phyloP scores from a whole-genome alignment of 768 basidiomycete species.

The Epithele typhae region DNA sequence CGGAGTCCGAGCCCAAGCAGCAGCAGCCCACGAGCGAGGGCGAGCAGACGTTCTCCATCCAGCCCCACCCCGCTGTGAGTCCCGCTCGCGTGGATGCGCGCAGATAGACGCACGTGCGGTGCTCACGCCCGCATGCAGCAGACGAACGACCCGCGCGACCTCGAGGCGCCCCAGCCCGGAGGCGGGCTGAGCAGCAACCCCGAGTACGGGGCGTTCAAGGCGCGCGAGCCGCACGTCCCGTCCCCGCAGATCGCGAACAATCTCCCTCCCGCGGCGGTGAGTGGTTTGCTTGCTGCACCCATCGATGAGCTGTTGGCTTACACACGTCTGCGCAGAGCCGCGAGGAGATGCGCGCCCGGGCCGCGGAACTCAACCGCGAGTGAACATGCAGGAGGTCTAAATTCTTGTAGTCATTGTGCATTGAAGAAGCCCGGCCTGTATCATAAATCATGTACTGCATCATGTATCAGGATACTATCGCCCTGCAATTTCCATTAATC shows the following conservation, averaged over 20 bases:
- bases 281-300: too few relatives aligned
- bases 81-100: neutral
- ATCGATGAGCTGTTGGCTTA: too few relatives aligned
- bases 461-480: too few relatives aligned
- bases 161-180: constrained; percentile 27
- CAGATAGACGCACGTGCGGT: neutral
- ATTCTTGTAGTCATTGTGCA: too few relatives aligned
- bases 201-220: constrained; percentile 40
- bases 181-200: constrained; percentile 37
- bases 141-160: constrained; percentile 56
- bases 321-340: constrained; percentile 8
- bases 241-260: constrained; percentile 37
- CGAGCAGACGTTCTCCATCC: constrained; percentile 46
- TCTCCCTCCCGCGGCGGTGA: neutral
- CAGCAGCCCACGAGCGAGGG: constrained; percentile 9
- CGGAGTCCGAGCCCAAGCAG: neutral
- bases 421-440: too few relatives aligned
- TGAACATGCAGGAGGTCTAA: neutral
- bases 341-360: constrained; percentile 15
- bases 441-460: too few relatives aligned
- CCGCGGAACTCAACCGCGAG: constrained; percentile 17
- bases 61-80: constrained; percentile 52
- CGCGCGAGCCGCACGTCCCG: constrained; percentile 49
- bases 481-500: too few relatives aligned
- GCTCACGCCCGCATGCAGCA: constrained; percentile 46